A percentile compares a stretch with the other conserved stretches of the same genome.
These are phyloP conservation scores for Alternaria rosae DNA, from an alignment of 2,329 filamentous ascomycete genomes.

Conservation along the genomic window DNA sequence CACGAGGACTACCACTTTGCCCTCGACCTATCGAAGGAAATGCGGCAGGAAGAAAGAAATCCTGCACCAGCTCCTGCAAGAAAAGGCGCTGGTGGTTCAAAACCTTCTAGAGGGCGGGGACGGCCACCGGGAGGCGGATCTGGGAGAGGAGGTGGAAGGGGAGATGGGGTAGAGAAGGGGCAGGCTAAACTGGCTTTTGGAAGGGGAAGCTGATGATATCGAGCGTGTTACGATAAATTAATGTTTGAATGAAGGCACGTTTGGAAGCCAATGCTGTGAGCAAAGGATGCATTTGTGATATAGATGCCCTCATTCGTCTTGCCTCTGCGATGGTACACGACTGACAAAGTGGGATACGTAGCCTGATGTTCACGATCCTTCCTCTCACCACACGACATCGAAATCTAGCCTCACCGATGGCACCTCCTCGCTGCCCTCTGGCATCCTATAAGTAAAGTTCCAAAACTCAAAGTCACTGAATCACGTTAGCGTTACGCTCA, in stretches of 20 bases:
- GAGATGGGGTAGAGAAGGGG: conserved; percentile 49
- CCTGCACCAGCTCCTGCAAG: conserved; percentile 4
- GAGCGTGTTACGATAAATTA: not conserved
- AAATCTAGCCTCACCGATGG: conserved; percentile 38
- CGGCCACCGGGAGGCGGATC: conserved; percentile 43
- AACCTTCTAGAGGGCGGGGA: conserved; percentile 44
- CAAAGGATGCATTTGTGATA: not conserved
- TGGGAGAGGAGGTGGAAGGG: conserved; percentile 13
- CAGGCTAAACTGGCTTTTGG: conserved; percentile 57
- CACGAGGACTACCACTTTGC: conserved; percentile 97
- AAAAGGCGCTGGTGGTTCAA: conserved; percentile 21
- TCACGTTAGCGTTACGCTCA: conserved; percentile 1
- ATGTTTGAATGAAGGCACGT: not conserved
- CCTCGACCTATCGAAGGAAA: conserved; percentile 76
- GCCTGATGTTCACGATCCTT: not conserved
- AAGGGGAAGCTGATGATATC: conserved; percentile 3
- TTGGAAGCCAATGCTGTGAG: not conserved
- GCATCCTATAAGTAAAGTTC: conserved; percentile 54
- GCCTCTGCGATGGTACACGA: not conserved
- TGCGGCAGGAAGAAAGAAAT: conserved; percentile 42
- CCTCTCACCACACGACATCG: conserved; percentile 10
- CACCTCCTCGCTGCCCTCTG: conserved; percentile 28
- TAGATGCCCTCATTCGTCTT: not conserved
- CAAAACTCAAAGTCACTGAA: conserved; percentile 51
- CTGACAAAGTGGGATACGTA: not conserved